Percentiles rank a stretch among this genome's conserved stretches.
Evolutionary conservation across 352 stramenopile genomes (phyloP).

Genomic region (Phytopythium vexans): DNA sequence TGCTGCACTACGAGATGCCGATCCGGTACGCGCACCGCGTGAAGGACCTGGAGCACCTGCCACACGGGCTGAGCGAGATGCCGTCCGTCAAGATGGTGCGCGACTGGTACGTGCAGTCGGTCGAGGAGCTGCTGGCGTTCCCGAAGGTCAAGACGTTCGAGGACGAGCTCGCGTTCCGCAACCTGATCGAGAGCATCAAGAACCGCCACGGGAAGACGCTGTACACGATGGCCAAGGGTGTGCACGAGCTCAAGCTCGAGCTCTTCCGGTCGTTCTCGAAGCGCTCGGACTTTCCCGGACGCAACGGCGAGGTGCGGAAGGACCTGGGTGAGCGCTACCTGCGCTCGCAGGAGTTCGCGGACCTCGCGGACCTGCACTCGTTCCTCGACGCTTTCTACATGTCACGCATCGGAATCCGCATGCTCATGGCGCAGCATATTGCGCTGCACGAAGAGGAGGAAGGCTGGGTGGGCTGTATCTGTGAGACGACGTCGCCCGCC

Average conservation of each 20-base stretch:
- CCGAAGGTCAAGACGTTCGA: conserved; percentile 78
- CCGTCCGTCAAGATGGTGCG: conserved; percentile 92
- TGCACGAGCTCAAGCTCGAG: conserved; percentile 96
- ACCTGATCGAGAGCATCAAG: conserved; percentile 97
- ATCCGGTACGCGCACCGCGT: conserved; percentile 96
- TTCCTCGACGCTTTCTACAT: conserved; percentile 99
- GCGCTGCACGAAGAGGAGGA: conserved; percentile 91
- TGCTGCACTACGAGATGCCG: conserved; percentile 97
- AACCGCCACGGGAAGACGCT: conserved; percentile 96
- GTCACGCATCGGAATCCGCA: conserved; percentile 98
- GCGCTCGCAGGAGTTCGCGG: conserved; percentile 76
- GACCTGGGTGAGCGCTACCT: conserved; percentile 70
- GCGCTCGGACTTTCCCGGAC: conserved; percentile 21
- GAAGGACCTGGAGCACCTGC: conserved; percentile 94
- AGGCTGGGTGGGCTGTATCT: conserved; percentile 93
- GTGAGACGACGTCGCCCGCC: conserved; percentile 94
- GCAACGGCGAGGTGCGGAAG: conserved; percentile 20
- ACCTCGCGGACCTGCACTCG: conserved; percentile 94
- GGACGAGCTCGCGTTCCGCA: conserved; percentile 91
- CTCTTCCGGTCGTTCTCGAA: conserved; percentile 70
- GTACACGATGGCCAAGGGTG: conserved; percentile 99
- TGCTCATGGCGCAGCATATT: conserved; percentile 99
- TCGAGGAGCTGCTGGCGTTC: conserved; percentile 92
- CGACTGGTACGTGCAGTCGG: conserved; percentile 97
- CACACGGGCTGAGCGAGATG: conserved; percentile 94